Percentiles rank a stretch among this genome's conserved stretches.
Evolutionary conservation across 306 rosid species (phyloP).

Genomic region (Vicia faba): DNA sequence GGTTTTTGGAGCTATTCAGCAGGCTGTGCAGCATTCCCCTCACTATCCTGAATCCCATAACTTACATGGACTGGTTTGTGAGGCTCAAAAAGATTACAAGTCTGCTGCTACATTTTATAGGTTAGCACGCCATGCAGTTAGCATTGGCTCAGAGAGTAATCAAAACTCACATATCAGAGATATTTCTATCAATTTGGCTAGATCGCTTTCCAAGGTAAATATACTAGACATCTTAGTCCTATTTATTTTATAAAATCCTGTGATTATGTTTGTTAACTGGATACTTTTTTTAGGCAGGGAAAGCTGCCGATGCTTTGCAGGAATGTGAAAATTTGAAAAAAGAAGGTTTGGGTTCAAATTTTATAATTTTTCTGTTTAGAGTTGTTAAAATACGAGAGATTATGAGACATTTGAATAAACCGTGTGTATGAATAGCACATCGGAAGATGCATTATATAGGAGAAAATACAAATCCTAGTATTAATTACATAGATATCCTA

Average conservation of each 20-base stretch:
- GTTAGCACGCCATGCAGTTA: slow-evolving; percentile 66
- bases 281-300: slow-evolving; percentile 65
- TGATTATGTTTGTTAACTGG: slow-evolving; percentile 12
- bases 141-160: slow-evolving; percentile 42
- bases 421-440: no score
- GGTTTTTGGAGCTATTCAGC: slow-evolving; percentile 92
- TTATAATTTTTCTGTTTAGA: slow-evolving; percentile 25
- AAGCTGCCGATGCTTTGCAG: slow-evolving; percentile 65
- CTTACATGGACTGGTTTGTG: slow-evolving; percentile 79
- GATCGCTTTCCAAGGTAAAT: slow-evolving; percentile 70
- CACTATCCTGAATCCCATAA: slow-evolving; percentile 86
- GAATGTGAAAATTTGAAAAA: slow-evolving; percentile 82
- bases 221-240: slow-evolving; percentile 28
- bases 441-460: no score
- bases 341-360: slow-evolving; percentile 56
- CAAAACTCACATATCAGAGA: slow-evolving; percentile 57
- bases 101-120: slow-evolving; percentile 75
- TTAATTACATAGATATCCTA: no score
- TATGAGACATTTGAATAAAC: no score
- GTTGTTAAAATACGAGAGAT: no score
- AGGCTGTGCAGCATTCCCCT: slow-evolving; percentile 87
- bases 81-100: slow-evolving; percentile 72
- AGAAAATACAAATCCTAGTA: no score
- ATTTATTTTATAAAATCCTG: not conserved
- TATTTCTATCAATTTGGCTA: slow-evolving; percentile 78